Conservation (phyloP, 2,329 filamentous ascomycete genomes). For the Pseudogymnoascus sp. region DNA sequence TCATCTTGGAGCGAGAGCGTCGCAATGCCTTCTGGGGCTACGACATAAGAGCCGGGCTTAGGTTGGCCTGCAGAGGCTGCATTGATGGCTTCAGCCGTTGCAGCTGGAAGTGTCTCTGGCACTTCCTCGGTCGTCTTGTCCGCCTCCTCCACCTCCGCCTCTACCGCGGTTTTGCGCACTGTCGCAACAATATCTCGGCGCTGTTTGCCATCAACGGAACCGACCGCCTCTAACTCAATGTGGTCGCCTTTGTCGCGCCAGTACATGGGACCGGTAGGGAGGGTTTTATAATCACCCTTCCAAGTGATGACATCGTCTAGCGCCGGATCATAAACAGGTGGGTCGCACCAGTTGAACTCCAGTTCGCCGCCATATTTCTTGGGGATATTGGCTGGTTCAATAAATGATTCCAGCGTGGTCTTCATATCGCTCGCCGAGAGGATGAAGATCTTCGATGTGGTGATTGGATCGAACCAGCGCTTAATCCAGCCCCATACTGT, state of each 20-base stretch:
- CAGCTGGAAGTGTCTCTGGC: not conserved
- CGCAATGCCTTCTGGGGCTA: not conserved
- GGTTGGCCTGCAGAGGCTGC: not conserved
- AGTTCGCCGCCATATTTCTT: conserved; percentile 83
- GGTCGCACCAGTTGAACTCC: conserved; percentile 70
- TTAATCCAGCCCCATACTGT: conserved; percentile 95
- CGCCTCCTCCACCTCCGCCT: not conserved
- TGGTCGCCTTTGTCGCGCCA: conserved; percentile 39
- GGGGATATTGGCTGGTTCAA: conserved; percentile 75
- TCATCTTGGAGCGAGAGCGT: not conserved
- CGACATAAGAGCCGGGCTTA: not conserved
- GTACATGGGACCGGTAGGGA: conserved; percentile 48
- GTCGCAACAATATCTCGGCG: conserved; percentile 42
- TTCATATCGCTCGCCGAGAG: conserved; percentile 64
- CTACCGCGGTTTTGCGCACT: conserved; percentile 32
- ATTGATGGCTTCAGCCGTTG: not conserved
- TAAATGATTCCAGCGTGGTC: conserved; percentile 68
- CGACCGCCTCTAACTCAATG: conserved; percentile 43
- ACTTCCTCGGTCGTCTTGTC: not conserved
- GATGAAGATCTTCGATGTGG: conserved; percentile 94
- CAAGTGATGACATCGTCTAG: conserved; percentile 43
- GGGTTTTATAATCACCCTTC: conserved; percentile 42
- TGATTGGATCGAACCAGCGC: conserved; percentile 90
- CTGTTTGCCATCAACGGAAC: conserved; percentile 37
- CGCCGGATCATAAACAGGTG: conserved; percentile 61